Conservation (phyloP, 805 yeast species). For the Kregervanrija fluxuum region DNA sequence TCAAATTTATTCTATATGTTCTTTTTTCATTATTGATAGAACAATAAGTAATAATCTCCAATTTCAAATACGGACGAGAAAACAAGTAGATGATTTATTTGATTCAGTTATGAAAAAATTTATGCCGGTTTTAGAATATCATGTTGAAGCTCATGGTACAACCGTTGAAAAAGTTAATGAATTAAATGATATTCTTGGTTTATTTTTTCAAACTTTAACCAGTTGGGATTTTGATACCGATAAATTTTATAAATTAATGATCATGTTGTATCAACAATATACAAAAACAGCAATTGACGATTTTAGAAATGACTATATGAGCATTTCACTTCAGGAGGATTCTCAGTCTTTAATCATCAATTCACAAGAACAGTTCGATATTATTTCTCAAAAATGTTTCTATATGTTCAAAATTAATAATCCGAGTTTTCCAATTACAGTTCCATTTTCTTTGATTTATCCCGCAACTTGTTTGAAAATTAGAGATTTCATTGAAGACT, state of each 20-base stretch:
- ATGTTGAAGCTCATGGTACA: conserved; percentile 34
- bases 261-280: conserved; percentile 51
- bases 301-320: conserved; percentile 55
- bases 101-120: conserved; percentile 55
- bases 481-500: conserved; percentile 54
- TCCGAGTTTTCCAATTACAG: conserved; percentile 46
- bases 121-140: conserved; percentile 48
- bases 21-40: conserved; percentile 73
- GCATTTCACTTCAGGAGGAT: conserved; percentile 68
- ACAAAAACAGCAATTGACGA: conserved; percentile 47
- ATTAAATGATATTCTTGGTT: conserved; percentile 59
- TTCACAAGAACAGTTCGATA: conserved; percentile 50
- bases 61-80: conserved; percentile 52
- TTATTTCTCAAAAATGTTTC: conserved; percentile 41
- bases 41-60: conserved; percentile 57
- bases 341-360: conserved; percentile 80
- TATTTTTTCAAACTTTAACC: conserved; percentile 70
- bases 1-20: conserved; percentile 56
- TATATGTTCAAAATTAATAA: conserved; percentile 17
- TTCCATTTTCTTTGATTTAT: conserved; percentile 86
- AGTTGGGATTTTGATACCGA: conserved; percentile 55
- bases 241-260: conserved; percentile 54
- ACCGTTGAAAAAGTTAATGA: conserved; percentile 40
- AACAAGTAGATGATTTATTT: conserved; percentile 69
- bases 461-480: conserved; percentile 79